Base-by-base conservation (phyloP, 257 asterid genomes). In the Nicotiana obtusifolia region DNA sequence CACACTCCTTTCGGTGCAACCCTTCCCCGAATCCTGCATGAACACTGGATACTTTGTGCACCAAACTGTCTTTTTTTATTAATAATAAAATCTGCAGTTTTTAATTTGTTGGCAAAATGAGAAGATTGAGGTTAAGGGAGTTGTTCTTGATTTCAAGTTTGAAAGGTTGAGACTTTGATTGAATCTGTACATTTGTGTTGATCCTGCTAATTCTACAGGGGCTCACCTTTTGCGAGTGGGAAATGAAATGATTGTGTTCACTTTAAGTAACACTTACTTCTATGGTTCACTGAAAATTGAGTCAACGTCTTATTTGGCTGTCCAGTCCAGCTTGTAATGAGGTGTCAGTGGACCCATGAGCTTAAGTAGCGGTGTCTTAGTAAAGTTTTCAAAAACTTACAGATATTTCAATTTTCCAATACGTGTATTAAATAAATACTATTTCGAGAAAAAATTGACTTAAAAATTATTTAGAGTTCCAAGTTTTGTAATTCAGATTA, bases 311-410 rank as follows among this genome's bases (percentile, higher is more conserved):
- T 24, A 81, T 62, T 56, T 24, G 81, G 80, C 82, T 85, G 81
- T 83, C 92, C 92, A 89, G 88, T 41, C 49, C 49, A 41, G 49
- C 49, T 90, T 89, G 88, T 89, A 60, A 75, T 75, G 84, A 77
- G 89, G 85, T 85, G 84, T 81, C 83, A 77, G 76, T 44, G 17
- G 69, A 61, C 56, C 83, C 84, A 65, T 62, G n/a, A 22, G 19
- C 57, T 24, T 66, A 60, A 37, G 44, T 37, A 37, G 4, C 4
- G 0, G 0, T 6, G 41, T 52, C 13, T 35, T 56, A 4, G 35
- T 77, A 5, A 31, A 31, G 52, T 3, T n/a, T 59, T 44, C 14
- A n/a, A 78, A 44, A 57, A n/a, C 41, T 61, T 30, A 22, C 15
- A 24, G 10, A 22, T 76, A 22, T 26, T 52, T 35, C 69, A 41